phyloP scores from a whole-genome alignment of 768 basidiomycete species.

The Serpula lacrymans region DNA sequence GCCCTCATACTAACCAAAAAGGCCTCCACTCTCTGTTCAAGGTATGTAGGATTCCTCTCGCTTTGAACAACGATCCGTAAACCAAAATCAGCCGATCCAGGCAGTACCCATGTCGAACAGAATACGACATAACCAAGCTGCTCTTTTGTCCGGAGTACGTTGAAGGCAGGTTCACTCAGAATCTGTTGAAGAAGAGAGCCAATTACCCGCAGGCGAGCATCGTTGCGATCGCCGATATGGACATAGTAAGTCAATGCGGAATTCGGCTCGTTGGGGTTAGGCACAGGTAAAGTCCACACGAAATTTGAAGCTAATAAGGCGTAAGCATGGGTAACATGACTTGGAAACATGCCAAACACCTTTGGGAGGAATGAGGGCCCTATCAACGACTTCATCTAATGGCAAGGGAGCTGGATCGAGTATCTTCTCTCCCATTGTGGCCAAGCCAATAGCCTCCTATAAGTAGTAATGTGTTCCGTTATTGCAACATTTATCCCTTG shows the following conservation, averaged over 20 bases:
- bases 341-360: constrained; percentile 37
- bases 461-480: constrained; percentile 4
- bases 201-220: constrained; percentile 62
- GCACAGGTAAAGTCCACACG: constrained; percentile 61
- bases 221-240: constrained; percentile 66
- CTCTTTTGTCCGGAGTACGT: constrained; percentile 87
- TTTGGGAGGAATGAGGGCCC: constrained; percentile 62
- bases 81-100: constrained; percentile 70
- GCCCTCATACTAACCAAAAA: constrained; percentile 77
- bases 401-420: constrained; percentile 56
- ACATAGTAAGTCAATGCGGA: constrained; percentile 84
- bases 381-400: constrained; percentile 51
- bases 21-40: constrained; percentile 86
- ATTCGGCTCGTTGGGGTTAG: constrained; percentile 85
- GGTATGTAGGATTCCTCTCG: constrained; percentile 72
- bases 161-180: constrained; percentile 88
- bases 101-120: constrained; percentile 50
- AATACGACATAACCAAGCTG: constrained; percentile 93
- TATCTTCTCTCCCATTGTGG: constrained; percentile 66
- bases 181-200: constrained; percentile 78
- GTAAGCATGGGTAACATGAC: constrained; percentile 11
- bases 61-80: constrained; percentile 86
- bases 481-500: no score
- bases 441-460: constrained; percentile 76
- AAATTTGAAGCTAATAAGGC: constrained; percentile 58